Evolutionary conservation across 306 rosid species (phyloP).

Genomic region (Mucuna pruriens): DNA sequence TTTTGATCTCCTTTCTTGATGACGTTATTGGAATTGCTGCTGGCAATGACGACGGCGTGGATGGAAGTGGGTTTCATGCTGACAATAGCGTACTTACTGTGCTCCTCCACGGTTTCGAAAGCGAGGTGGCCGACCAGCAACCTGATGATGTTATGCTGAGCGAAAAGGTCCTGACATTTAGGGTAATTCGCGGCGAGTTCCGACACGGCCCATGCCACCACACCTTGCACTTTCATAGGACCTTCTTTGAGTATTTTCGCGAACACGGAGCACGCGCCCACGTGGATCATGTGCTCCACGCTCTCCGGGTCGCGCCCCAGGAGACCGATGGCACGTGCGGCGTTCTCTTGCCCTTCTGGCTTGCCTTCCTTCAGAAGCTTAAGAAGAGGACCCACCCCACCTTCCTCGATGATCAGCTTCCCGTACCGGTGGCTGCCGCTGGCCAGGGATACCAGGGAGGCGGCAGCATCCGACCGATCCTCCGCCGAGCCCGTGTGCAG

Average conservation of each 20-base stretch:
- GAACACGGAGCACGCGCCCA: constrained; percentile 72
- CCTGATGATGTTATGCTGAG: constrained; percentile 77
- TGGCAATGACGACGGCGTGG: constrained; percentile 80
- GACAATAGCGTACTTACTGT: constrained; percentile 75
- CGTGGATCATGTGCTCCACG: constrained; percentile 70
- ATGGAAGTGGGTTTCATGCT: constrained; percentile 68
- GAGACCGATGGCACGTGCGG: constrained; percentile 71
- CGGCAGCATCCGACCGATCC: constrained; percentile 81
- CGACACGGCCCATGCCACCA: constrained; percentile 83
- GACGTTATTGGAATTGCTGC: constrained; percentile 35
- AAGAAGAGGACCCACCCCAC: constrained; percentile 75
- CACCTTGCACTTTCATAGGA: constrained; percentile 76
- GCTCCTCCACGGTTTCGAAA: constrained; percentile 87
- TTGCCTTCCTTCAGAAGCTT: constrained; percentile 77
- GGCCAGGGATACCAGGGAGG: constrained; percentile 73
- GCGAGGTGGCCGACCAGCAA: constrained; percentile 90
- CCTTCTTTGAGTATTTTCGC: constrained; percentile 81
- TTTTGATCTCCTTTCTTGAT: constrained; percentile 31
- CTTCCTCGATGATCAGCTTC: constrained; percentile 78
- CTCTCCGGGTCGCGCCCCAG: constrained; percentile 78
- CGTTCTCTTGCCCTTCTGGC: constrained; percentile 76
- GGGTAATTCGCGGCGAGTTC: constrained; percentile 72
- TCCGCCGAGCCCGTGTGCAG: constrained; percentile 64
- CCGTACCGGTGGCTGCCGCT: constrained; percentile 73
- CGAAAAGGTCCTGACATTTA: constrained; percentile 84